phyloP scores from a whole-genome alignment of 208 protist genomes.

The Wallacemonas sp. region DNA sequence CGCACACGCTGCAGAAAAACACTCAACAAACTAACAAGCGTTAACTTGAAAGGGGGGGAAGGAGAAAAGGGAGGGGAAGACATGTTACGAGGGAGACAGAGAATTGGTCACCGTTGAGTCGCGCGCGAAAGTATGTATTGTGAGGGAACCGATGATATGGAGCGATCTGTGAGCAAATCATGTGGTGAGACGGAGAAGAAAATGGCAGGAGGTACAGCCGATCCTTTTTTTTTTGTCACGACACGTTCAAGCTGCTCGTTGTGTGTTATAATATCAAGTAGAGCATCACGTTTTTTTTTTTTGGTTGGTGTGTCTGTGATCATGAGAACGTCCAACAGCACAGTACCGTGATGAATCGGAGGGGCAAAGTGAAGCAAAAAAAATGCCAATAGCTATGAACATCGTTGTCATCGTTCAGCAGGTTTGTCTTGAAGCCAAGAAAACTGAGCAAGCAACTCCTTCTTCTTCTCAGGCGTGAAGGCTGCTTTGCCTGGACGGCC shows the following conservation, averaged over 20 bases:
- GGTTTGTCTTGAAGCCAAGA: conserved; percentile 21
- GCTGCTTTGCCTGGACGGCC: conserved; percentile 14
- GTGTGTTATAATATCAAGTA: no score
- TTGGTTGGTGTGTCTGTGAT: neutral
- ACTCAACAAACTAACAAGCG: no score
- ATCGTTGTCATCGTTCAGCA: neutral
- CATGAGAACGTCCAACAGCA: neutral
- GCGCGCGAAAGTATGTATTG: no score
- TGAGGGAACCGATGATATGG: no score
- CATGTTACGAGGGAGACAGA: neutral
- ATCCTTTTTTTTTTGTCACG: neutral
- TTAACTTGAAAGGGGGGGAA: neutral
- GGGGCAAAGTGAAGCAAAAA: no score
- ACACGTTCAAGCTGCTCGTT: no score
- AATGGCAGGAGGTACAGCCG: no score
- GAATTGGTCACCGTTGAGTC: neutral
- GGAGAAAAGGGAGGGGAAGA: neutral
- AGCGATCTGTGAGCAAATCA: no score
- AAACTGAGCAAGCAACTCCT: conserved; percentile 27
- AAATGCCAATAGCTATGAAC: no score
- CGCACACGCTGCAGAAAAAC: no score
- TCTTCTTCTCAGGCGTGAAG: conserved; percentile 37
- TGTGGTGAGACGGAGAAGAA: no score
- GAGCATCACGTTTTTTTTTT: neutral
- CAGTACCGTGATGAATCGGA: no score